Conservation (phyloP, 1,284 basidiomycete genomes). For the Naganishia sp. region DNA sequence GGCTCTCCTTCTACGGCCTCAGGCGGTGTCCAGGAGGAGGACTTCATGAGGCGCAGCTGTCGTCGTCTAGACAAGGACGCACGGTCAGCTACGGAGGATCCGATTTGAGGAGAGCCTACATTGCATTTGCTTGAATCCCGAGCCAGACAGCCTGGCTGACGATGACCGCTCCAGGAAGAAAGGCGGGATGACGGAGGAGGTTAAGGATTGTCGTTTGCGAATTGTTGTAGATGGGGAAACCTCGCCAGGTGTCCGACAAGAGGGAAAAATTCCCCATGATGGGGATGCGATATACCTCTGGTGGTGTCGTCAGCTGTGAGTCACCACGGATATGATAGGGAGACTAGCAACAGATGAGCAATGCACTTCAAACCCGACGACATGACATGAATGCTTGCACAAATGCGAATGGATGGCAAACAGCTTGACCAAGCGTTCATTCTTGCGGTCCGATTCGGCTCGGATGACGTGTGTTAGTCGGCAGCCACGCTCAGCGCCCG, state of each 20-base stretch:
- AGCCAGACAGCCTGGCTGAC: slow-evolving; percentile 10
- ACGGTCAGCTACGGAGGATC: neutral
- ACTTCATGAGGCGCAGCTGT: slow-evolving; percentile 7
- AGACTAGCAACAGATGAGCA: no score
- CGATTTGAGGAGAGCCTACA: neutral
- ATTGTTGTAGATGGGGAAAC: neutral
- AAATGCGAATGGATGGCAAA: no score
- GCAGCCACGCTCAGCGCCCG: no score
- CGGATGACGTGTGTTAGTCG: no score
- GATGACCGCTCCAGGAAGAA: neutral
- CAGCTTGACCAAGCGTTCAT: no score
- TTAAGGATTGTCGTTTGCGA: neutral
- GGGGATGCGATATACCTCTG: neutral
- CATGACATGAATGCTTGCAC: no score
- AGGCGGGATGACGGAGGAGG: neutral
- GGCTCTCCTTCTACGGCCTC: neutral
- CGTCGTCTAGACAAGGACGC: neutral
- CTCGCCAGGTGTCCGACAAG: slow-evolving; percentile 9
- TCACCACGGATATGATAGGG: no score
- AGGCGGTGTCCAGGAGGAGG: neutral
- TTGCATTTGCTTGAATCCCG: neutral
- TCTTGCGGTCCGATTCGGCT: no score
- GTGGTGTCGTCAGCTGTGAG: neutral
- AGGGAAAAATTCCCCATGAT: neutral
- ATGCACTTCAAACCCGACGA: no score